Percentiles rank a stretch among this genome's conserved stretches.
These are phyloP conservation scores for Lathyrus aphaca DNA, from an alignment of 306 rosid species.

Conservation along the genomic window DNA sequence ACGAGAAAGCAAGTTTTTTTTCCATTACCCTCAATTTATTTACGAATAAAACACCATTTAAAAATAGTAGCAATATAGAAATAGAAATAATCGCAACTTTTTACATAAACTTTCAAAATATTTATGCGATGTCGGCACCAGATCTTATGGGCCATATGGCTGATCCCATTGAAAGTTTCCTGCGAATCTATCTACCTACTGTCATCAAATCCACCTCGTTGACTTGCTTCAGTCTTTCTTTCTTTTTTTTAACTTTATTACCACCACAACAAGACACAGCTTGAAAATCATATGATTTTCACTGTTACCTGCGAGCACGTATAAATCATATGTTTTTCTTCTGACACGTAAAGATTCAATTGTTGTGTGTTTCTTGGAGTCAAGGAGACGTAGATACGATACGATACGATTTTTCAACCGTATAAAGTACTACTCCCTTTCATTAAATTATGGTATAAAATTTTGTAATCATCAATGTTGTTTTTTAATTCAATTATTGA, in stretches of 20 bases:
- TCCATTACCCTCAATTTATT: no score
- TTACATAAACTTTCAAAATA: neutral
- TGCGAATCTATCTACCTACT: neutral
- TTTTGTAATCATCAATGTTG: no score
- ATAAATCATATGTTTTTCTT: no score
- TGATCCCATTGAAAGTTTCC: neutral
- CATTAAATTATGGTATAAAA: no score
- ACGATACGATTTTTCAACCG: no score
- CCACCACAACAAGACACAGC: neutral
- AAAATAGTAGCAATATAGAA: no score
- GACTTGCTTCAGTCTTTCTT: neutral
- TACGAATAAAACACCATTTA: no score
- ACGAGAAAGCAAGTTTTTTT: constrained; percentile 23
- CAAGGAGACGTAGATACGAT: neutral
- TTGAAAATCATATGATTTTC: constrained; percentile 9
- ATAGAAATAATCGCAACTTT: no score
- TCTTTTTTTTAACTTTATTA: neutral
- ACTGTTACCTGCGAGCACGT: no score
- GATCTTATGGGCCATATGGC: neutral
- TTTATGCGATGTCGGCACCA: neutral
- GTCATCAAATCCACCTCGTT: constrained; percentile 34
- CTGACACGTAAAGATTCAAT: neutral
- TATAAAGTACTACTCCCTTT: no score
- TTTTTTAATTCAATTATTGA: no score
- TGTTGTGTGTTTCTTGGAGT: neutral